Conservation (phyloP, 768 basidiomycete genomes). For the Rhodotorula taiwanensis region DNA sequence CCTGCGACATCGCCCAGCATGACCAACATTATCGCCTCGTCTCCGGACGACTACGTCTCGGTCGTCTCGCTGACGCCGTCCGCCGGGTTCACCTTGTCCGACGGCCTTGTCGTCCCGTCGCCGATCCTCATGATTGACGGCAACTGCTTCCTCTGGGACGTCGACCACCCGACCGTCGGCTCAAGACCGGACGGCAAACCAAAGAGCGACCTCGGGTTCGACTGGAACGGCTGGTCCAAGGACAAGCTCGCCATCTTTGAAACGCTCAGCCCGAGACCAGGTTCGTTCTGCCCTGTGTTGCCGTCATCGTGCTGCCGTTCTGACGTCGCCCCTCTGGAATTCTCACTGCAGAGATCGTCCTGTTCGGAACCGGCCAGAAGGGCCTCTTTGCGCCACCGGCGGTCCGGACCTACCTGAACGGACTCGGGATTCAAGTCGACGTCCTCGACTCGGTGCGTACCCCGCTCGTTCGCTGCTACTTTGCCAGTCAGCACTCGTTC, state of each 20-base stretch:
- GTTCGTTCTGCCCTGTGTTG: slow-evolving; percentile 49
- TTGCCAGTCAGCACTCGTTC: too few relatives aligned
- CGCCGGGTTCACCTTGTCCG: slow-evolving; percentile 41
- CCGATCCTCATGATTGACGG: slow-evolving; percentile 80
- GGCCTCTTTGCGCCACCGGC: slow-evolving; percentile 63
- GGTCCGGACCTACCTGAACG: slow-evolving; percentile 61
- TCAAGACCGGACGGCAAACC: neutral
- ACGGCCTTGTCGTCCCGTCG: slow-evolving; percentile 65
- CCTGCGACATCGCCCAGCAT: slow-evolving; percentile 17
- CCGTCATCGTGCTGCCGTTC: neutral
- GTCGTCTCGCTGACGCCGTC: slow-evolving; percentile 34
- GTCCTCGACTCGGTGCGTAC: slow-evolving; percentile 72
- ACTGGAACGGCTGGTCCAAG: slow-evolving; percentile 63
- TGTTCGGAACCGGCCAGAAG: slow-evolving; percentile 76
- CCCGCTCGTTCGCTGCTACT: too few relatives aligned
- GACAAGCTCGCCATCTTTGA: slow-evolving; percentile 77
- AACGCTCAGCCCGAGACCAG: slow-evolving; percentile 73
- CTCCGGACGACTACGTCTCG: slow-evolving; percentile 28
- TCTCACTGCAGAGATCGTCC: slow-evolving; percentile 67
- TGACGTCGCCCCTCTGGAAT: neutral
- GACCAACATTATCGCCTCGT: slow-evolving; percentile 34
- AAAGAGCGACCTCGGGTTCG: slow-evolving; percentile 25
- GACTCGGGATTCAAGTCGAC: slow-evolving; percentile 78
- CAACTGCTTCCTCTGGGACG: slow-evolving; percentile 84
- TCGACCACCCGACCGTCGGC: slow-evolving; percentile 50